Evolutionary conservation across 2,329 filamentous ascomycete genomes (phyloP).

Genomic region (Cercospora citrullina): DNA sequence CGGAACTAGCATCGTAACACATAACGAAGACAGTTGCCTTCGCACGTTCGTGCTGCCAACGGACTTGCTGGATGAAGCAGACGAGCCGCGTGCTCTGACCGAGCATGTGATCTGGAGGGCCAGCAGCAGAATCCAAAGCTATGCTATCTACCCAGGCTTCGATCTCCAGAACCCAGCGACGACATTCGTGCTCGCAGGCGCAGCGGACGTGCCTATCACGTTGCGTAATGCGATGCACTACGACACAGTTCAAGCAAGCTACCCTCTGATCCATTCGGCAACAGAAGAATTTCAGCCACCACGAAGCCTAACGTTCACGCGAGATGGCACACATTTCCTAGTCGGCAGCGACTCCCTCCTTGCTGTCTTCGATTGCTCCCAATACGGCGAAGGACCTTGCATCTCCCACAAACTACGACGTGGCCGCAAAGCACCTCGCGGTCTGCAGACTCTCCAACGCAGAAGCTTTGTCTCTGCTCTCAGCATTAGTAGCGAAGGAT

Average conservation of each 20-base stretch:
- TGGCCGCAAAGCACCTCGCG: conserved; percentile 30
- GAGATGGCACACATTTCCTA: conserved; percentile 54
- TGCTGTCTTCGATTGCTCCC: conserved; percentile 57
- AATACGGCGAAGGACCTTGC: conserved; percentile 51
- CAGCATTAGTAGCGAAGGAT: conserved; percentile 47
- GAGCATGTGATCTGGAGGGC: conserved; percentile 52
- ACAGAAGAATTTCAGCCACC: conserved; percentile 60
- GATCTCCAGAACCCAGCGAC: conserved; percentile 52
- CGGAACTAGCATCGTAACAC: conserved; percentile 58
- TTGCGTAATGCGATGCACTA: conserved; percentile 57
- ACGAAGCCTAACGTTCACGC: conserved; percentile 55
- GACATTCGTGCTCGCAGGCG: conserved; percentile 54
- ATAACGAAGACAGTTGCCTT: conserved; percentile 53
- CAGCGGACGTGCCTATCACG: conserved; percentile 57
- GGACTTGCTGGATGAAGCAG: conserved; percentile 48
- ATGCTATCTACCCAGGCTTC: conserved; percentile 57
- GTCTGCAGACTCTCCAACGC: conserved; percentile 51
- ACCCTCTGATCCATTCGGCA: conserved; percentile 55
- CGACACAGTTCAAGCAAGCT: conserved; percentile 48
- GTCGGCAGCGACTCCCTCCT: conserved; percentile 58
- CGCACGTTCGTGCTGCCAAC: conserved; percentile 56
- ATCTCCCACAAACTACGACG: conserved; percentile 44
- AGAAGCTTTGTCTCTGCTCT: conserved; percentile 59
- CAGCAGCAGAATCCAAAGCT: conserved; percentile 52
- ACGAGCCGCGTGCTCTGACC: conserved; percentile 41